Evolutionary conservation across 805 yeast genomes (phyloP).

Genomic region (Dipodascus geniculatus): DNA sequence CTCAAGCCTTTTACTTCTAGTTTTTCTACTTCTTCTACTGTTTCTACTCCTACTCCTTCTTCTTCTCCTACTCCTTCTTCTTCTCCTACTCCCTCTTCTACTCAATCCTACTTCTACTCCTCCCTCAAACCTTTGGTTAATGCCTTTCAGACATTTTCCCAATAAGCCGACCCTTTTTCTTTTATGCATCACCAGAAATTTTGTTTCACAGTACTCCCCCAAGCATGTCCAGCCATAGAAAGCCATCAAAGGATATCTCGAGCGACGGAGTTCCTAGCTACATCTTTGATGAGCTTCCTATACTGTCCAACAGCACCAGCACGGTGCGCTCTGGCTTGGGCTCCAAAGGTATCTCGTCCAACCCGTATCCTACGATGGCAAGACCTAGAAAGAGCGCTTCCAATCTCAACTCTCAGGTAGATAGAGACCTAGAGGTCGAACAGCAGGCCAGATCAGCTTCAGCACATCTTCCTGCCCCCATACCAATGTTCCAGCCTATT

Average conservation of each 20-base stretch:
- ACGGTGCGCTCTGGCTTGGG: not conserved
- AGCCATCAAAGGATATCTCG: not conserved
- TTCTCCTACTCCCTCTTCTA: too few relatives aligned
- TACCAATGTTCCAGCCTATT: not conserved
- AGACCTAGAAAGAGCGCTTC: conserved; percentile 6
- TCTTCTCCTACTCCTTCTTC: too few relatives aligned
- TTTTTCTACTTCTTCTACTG: too few relatives aligned
- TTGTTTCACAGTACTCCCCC: too few relatives aligned
- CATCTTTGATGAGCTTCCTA: conserved; percentile 13
- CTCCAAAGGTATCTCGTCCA: conserved; percentile 2
- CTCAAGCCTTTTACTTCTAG: too few relatives aligned
- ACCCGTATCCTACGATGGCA: conserved; percentile 16
- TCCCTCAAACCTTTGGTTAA: too few relatives aligned
- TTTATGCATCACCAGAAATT: not conserved
- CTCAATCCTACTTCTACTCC: too few relatives aligned
- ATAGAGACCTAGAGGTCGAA: not conserved
- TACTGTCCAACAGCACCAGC: conserved; percentile 5
- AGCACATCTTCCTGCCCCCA: not conserved
- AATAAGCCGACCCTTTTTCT: not conserved
- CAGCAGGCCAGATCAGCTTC: not conserved
- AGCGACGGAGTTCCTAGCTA: not conserved
- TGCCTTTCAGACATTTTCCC: too few relatives aligned
- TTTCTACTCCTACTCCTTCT: too few relatives aligned
- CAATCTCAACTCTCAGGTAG: not conserved
- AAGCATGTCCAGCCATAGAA: not conserved